A percentile compares a stretch with the other conserved stretches of the same genome.
These are phyloP conservation scores for Candida palmyrensis DNA, from an alignment of 805 yeast species.

Conservation along the genomic window DNA sequence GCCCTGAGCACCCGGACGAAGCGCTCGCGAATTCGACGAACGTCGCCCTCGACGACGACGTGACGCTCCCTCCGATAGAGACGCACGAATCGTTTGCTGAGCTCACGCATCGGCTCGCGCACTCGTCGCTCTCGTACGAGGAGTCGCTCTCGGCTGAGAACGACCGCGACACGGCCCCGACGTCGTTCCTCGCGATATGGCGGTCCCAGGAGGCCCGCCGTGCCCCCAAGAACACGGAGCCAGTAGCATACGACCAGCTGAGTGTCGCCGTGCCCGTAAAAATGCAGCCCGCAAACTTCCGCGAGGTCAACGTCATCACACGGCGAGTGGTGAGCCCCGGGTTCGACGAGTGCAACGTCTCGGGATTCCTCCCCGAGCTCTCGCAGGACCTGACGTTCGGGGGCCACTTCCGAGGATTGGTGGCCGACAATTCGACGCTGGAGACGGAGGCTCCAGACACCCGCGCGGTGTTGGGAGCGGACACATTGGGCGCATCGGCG, in stretches of 20 bases:
- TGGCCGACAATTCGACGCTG: background rate
- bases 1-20: no score
- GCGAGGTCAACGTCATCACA: conserved; percentile 38
- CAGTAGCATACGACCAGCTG: conserved; percentile 4
- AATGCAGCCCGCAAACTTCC: conserved; percentile 26
- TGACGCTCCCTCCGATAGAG: conserved; percentile 37
- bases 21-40: conserved; percentile 42
- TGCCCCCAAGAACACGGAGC: conserved; percentile 11
- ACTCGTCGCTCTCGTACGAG: conserved; percentile 23
- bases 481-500: no score
- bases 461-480: background rate
- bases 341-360: conserved; percentile 35
- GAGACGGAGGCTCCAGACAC: background rate
- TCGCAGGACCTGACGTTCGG: conserved; percentile 47
- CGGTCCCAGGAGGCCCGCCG: conserved; percentile 37
- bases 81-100: conserved; percentile 41
- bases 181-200: conserved; percentile 37
- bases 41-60: conserved; percentile 28
- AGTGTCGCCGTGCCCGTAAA: conserved; percentile 18
- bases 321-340: conserved; percentile 40
- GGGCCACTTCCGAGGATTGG: conserved; percentile 27
- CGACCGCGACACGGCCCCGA: conserved; percentile 24
- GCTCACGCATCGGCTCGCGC: conserved; percentile 21
- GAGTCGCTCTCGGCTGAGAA: conserved; percentile 39
- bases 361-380: conserved; percentile 42